Base-by-base conservation (phyloP, 73 alveolate species). In the Tetrahymena borealis region DNA sequence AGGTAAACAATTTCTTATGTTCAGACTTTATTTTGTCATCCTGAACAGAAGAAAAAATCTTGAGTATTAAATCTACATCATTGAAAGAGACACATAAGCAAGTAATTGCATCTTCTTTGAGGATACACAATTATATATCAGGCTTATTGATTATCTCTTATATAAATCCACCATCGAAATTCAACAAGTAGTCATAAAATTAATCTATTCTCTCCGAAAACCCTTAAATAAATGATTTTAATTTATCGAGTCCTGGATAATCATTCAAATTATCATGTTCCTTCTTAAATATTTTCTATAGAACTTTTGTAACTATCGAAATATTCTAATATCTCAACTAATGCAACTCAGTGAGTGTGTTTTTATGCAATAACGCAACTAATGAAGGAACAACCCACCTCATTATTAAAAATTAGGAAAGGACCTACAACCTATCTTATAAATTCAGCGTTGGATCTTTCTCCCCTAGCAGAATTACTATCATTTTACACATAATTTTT, bases 1-100 rank as follows among this genome's bases (percentile, higher is more conserved):
- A 60, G 85, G 85, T 60, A 60, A 60, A 60, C 85, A 60, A 60
- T 60, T 60, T 60, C 85, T 60, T 60, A 60, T 60, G 85, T 60
- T 60, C n/a, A 35, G 85, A 60, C 85, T 60, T 60, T 15, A 60
- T 18, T 60, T 60, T 60, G 85, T 60, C 85, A 60, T 60, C 85
- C 85, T 60, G 85, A 60, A 60, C 85, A 60, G 85, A 60, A 60
- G 85, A 60, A 60, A 60, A 60, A 24, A 60, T 60, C 85, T 60
- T 60, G 85, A 24, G 85, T 18, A 60, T 60, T 60, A 60, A 60
- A 60, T 60, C 85, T 60, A 60, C 85, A 35, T 60, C 85, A 60
- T 35, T 60, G 28, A 3, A 60, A 28, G 85, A 60, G n/a, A 60
- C 20, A 20, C 85, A 24, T 15, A 60, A 9, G 28, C 37, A 20